phyloP scores from a whole-genome alignment of 306 rosid species.

The Cicer chorassanicum region DNA sequence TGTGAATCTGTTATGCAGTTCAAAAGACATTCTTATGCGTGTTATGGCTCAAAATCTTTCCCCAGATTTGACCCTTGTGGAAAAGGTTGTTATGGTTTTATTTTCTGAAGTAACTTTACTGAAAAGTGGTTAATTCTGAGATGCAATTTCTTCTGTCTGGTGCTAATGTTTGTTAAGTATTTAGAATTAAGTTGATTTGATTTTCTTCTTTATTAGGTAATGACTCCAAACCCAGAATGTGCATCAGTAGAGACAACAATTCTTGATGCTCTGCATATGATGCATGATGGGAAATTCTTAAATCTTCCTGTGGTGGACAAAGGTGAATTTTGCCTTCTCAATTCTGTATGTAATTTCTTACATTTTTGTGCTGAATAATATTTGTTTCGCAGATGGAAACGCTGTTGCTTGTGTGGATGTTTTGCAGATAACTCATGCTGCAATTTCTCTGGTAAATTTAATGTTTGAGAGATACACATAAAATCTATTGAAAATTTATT shows the following conservation, averaged over 20 bases:
- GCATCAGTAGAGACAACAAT: constrained; percentile 80
- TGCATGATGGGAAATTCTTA: constrained; percentile 95
- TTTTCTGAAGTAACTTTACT: constrained; percentile 50
- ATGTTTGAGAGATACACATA: constrained; percentile 20
- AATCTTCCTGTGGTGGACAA: constrained; percentile 94
- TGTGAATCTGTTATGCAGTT: constrained; percentile 60
- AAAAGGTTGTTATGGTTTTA: constrained; percentile 59
- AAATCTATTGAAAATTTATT: constrained; percentile 8
- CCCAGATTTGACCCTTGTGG: constrained; percentile 80
- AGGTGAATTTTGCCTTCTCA: constrained; percentile 61
- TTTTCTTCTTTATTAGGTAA: constrained; percentile 59
- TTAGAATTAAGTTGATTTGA: neutral
- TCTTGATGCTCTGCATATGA: constrained; percentile 89
- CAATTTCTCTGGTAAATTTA: constrained; percentile 83
- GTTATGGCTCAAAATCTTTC: constrained; percentile 84
- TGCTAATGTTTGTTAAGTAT: constrained; percentile 31
- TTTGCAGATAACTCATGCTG: constrained; percentile 88
- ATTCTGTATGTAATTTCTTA: constrained; percentile 23
- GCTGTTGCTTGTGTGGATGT: constrained; percentile 87
- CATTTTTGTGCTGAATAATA: constrained; percentile 36
- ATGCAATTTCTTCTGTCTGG: constrained; percentile 36
- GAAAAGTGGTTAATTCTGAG: constrained; percentile 54
- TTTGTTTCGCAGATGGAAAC: constrained; percentile 68
- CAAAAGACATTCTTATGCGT: constrained; percentile 95
- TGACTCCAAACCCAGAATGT: constrained; percentile 93